Percentiles rank a stretch among this genome's conserved stretches.
Conservation (phyloP, 1,139 yeast species). For the Hansenula lynferdii region DNA sequence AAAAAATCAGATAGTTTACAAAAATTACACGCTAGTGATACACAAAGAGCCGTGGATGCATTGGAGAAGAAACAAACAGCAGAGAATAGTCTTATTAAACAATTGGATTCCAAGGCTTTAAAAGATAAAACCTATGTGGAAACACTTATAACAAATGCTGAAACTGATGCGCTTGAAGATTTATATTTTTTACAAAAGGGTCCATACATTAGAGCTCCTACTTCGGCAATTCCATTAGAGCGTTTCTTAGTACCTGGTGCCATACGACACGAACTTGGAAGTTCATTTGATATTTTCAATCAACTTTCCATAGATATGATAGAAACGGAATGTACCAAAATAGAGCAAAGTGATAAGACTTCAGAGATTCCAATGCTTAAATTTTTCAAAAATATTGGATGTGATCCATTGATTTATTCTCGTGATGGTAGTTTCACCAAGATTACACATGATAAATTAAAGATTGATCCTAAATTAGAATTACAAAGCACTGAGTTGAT, state of each 20-base stretch:
- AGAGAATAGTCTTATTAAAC: conserved; percentile 2
- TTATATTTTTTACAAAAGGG: conserved; percentile 10
- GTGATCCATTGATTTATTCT: too few relatives aligned
- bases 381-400: conserved; percentile 11
- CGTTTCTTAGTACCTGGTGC: conserved; percentile 3
- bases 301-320: conserved; percentile 3
- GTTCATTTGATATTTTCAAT: conserved; percentile 8
- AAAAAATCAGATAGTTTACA: conserved; percentile 5
- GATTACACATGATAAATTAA: conserved; percentile 5
- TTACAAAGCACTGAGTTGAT: conserved; percentile 5
- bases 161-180: conserved; percentile 10
- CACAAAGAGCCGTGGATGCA: conserved; percentile 5
- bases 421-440: too few relatives aligned
- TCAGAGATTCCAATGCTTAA: background rate
- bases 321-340: background rate
- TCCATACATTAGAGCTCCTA: background rate
- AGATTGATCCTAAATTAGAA: conserved; percentile 6
- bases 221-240: conserved; percentile 1
- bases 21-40: conserved; percentile 11
- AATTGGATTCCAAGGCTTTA: conserved; percentile 9
- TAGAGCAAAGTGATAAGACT: background rate
- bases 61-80: conserved; percentile 4
- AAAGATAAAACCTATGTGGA: conserved; percentile 10
- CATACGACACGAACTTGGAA: background rate
- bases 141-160: conserved; percentile 6